A percentile compares a stretch with the other conserved stretches of the same genome.
Conservation (phyloP, 305 asterid genomes). For the Fraxinus angustifolia region DNA sequence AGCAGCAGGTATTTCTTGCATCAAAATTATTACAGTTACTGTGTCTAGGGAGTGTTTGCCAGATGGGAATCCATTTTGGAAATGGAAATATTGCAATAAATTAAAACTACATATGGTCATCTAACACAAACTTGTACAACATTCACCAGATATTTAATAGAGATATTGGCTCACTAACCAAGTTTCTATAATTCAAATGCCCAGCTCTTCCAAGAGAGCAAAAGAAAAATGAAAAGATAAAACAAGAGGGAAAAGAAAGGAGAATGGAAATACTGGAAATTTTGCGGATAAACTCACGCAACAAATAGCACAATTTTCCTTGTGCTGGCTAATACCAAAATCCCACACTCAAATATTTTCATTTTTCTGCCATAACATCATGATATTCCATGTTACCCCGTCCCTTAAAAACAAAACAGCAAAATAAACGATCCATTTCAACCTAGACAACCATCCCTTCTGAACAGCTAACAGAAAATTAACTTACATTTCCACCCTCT, state of each 20-base stretch:
- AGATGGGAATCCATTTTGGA: slow-evolving; percentile 5
- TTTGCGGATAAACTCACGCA: neutral
- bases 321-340: neutral
- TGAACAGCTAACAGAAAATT: neutral
- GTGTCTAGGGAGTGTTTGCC: slow-evolving; percentile 16
- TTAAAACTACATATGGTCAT: neutral
- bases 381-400: neutral
- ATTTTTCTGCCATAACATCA: neutral
- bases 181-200: neutral
- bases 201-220: neutral
- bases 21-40: neutral
- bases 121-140: neutral
- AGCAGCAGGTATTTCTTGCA: slow-evolving; percentile 13
- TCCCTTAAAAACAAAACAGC: neutral
- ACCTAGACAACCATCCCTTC: neutral
- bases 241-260: neutral
- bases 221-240: neutral
- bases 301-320: neutral
- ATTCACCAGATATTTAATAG: neutral
- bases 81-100: neutral
- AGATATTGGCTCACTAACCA: neutral
- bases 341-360: neutral
- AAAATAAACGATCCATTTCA: neutral
- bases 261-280: neutral
- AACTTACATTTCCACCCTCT: neutral